Conservation (phyloP, 78 protist species). For the Tieghemostelium lacteum region DNA sequence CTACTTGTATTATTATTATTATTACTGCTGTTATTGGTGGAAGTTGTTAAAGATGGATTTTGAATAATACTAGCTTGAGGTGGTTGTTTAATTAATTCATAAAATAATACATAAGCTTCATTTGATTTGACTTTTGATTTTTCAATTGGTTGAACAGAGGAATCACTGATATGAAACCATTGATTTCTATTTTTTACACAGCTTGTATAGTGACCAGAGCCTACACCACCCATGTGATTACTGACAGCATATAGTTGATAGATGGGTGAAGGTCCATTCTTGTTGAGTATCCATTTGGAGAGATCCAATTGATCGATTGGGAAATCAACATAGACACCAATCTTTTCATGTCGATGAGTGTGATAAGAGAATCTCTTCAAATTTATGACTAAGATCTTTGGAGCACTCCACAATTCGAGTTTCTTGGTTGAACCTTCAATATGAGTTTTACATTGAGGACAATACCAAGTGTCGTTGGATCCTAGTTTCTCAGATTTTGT, state of each 20-base stretch:
- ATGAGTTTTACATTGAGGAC: constrained; percentile 88
- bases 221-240: constrained; percentile 92
- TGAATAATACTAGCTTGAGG: too few species aligned
- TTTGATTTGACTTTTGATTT: constrained; percentile 45
- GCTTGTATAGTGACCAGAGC: constrained; percentile 97
- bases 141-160: constrained; percentile 21
- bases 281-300: constrained; percentile 33
- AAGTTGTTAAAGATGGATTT: too few species aligned
- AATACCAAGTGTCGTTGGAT: constrained; percentile 82
- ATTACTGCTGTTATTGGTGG: too few species aligned
- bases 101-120: constrained; percentile 88
- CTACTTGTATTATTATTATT: too few species aligned
- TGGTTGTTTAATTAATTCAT: constrained; percentile 45
- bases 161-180: constrained; percentile 89
- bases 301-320: constrained; percentile 79
- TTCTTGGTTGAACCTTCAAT: constrained; percentile 13
- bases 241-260: constrained; percentile 88
- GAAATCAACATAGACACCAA: constrained; percentile 63
- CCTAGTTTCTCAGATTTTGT: constrained; percentile 77
- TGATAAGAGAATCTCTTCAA: constrained; percentile 93
- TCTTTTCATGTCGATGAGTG: constrained; percentile 70
- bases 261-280: constrained; percentile 28
- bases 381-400: constrained; percentile 89
- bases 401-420: constrained; percentile 91
- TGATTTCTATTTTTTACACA: constrained; percentile 68